phyloP scores from a whole-genome alignment of 2,329 filamentous ascomycete species.

The Trichoderma sp. region DNA sequence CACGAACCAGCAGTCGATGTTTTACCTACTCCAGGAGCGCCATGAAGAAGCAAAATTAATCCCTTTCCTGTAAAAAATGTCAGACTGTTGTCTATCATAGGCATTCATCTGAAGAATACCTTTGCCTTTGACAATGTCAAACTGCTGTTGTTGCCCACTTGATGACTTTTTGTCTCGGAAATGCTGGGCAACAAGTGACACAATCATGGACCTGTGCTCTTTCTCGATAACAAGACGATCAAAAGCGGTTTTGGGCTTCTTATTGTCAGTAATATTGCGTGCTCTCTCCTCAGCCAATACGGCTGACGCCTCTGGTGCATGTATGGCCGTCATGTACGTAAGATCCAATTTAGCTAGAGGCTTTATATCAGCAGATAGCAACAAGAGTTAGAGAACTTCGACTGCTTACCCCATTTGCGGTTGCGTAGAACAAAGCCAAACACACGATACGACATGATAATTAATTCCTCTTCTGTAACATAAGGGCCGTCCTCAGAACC shows the following conservation, averaged over 20 bases:
- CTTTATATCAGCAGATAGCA: neutral
- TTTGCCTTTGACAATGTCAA: constrained; percentile 15
- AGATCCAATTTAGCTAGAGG: neutral
- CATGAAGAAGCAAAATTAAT: constrained; percentile 35
- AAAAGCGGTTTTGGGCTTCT: constrained; percentile 24
- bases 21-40: constrained; percentile 34
- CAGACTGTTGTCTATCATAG: accelerated
- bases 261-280: neutral
- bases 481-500: neutral
- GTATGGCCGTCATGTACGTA: neutral
- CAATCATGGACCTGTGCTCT: neutral
- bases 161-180: constrained; percentile 24
- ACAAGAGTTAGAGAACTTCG: neutral
- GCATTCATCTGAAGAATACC: neutral
- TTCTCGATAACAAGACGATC: constrained; percentile 27
- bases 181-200: constrained; percentile 3
- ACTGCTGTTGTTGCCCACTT: neutral
- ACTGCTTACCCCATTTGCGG: constrained; percentile 33
- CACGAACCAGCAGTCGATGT: constrained; percentile 29
- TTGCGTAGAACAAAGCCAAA: constrained; percentile 35
- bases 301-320: neutral
- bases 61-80: constrained; percentile 24
- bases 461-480: constrained; percentile 26
- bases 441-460: constrained; percentile 34
- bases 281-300: neutral